Evolutionary conservation across 2,329 filamentous ascomycete species (phyloP).

Genomic region (Clonostachys chloroleuca): DNA sequence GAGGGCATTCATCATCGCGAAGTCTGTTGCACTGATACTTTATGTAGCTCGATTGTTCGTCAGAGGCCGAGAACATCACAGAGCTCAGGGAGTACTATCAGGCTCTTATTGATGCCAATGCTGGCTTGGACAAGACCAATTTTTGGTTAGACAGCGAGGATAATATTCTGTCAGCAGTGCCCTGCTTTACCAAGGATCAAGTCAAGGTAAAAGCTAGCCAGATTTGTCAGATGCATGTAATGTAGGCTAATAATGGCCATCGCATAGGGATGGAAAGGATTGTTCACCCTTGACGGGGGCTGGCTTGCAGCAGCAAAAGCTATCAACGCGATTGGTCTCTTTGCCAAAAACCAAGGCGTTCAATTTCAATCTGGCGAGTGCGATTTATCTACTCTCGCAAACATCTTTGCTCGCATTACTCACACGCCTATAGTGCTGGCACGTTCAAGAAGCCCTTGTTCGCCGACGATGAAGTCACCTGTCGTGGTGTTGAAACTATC

Average conservation of each 20-base stretch:
- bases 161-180: conserved; percentile 32
- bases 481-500: conserved; percentile 22
- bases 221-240: background rate
- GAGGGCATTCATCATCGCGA: too few species aligned
- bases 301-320: conserved; percentile 42
- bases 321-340: conserved; percentile 36
- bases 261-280: conserved; percentile 35
- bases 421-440: conserved; percentile 22
- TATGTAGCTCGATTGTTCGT: conserved; percentile 21
- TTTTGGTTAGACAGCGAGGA: conserved; percentile 37
- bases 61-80: conserved; percentile 19
- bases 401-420: background rate
- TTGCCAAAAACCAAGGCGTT: conserved; percentile 27
- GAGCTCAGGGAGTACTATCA: conserved; percentile 23
- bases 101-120: conserved; percentile 10
- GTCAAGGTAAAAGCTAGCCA: conserved; percentile 20
- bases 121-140: conserved; percentile 28
- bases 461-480: conserved; percentile 21
- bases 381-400: background rate
- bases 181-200: conserved; percentile 28
- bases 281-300: conserved; percentile 35
- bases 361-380: conserved; percentile 32
- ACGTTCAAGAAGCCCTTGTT: conserved; percentile 36
- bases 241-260: background rate
- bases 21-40: too few species aligned